Evolutionary conservation across 805 yeast genomes (phyloP).

Genomic region (Dipodascus geniculatus): DNA sequence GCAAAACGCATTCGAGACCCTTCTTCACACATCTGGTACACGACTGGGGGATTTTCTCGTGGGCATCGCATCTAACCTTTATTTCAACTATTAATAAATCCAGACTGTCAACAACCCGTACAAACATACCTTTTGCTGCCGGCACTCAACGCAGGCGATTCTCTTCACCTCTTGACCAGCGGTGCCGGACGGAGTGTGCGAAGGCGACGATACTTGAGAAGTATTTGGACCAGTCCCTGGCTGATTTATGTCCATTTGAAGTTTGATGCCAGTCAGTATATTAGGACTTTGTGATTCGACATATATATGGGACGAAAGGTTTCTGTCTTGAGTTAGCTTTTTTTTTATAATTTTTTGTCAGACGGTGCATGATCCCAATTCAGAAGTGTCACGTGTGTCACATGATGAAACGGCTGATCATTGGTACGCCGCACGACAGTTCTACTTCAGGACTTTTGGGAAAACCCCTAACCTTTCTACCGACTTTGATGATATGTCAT

Average conservation of each 20-base stretch:
- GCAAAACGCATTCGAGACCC: constrained; percentile 56
- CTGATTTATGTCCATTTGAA: not conserved
- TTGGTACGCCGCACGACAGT: not conserved
- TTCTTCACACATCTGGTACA: constrained; percentile 75
- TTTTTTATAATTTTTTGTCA: too few relatives aligned
- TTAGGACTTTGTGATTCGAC: too few relatives aligned
- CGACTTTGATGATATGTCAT: not conserved
- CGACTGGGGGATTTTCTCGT: constrained; percentile 41
- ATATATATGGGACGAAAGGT: not conserved
- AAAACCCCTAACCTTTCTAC: not conserved
- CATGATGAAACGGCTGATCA: not conserved
- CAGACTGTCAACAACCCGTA: not conserved
- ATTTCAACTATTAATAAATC: constrained; percentile 1
- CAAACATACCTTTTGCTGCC: constrained; percentile 28
- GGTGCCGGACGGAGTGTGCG: not conserved
- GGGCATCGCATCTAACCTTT: constrained; percentile 69
- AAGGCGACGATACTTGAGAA: not conserved
- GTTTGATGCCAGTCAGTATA: too few relatives aligned
- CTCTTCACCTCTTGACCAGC: constrained; percentile 28
- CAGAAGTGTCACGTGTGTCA: not conserved
- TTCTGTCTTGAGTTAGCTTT: not conserved
- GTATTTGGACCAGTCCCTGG: not conserved
- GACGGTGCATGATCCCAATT: too few relatives aligned
- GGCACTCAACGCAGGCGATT: constrained; percentile 90
- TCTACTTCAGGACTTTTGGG: not conserved